Percentiles rank a stretch among this genome's conserved stretches.
Conservation (phyloP, 2,329 filamentous ascomycete genomes). For the Microdochium nivale region DNA sequence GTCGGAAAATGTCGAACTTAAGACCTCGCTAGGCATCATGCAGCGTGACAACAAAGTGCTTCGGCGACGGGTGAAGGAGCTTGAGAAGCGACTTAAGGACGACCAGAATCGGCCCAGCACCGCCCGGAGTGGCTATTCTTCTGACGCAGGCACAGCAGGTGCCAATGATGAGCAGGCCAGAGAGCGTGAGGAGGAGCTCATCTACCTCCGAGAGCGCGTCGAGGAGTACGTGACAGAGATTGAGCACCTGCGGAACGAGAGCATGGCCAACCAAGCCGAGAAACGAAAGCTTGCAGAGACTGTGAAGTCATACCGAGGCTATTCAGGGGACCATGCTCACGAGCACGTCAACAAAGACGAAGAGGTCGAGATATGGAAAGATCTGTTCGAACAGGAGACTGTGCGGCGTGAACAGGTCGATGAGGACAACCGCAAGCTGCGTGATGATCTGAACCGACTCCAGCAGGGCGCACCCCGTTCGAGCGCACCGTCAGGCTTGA, state of each 20-base stretch:
- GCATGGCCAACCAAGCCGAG: constrained; percentile 70
- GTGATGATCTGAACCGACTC: constrained; percentile 74
- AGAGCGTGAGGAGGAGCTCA: constrained; percentile 76
- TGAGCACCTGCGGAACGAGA: constrained; percentile 72
- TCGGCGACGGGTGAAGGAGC: constrained; percentile 71
- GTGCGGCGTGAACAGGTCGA: constrained; percentile 82
- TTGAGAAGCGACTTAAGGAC: constrained; percentile 71
- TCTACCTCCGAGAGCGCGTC: constrained; percentile 75
- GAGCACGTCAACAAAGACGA: constrained; percentile 45
- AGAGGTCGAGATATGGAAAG: constrained; percentile 84
- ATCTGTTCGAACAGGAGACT: constrained; percentile 86
- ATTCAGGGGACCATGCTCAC: constrained; percentile 32
- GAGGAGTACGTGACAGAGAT: constrained; percentile 79
- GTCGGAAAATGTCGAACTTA: constrained; percentile 90
- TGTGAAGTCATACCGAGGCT: constrained; percentile 47
- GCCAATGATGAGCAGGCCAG: constrained; percentile 51
- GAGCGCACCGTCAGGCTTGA: constrained; percentile 18
- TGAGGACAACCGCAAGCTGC: constrained; percentile 74
- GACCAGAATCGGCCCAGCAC: constrained; percentile 56
- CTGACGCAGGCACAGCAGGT: constrained; percentile 47
- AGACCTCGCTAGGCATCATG: constrained; percentile 78
- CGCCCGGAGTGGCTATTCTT: constrained; percentile 45
- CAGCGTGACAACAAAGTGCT: constrained; percentile 86
- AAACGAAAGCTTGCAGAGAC: constrained; percentile 81
- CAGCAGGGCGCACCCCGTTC: constrained; percentile 37